These are phyloP conservation scores for Theobroma cacao DNA, from an alignment of 345 rosid genomes.

Conservation along the genomic window DNA sequence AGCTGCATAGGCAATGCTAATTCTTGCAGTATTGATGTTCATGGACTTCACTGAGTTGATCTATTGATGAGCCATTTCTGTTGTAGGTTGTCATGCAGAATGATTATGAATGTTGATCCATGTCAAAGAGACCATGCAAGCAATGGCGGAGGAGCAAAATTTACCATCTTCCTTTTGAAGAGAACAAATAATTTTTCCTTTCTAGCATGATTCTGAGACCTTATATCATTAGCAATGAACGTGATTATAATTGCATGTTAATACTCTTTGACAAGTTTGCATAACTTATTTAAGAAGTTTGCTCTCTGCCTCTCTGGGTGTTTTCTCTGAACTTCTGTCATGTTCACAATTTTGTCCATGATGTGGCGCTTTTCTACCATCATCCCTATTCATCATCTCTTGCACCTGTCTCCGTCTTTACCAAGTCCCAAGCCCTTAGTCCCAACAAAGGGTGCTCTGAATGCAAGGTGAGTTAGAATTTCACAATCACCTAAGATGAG, in stretches of 20 bases:
- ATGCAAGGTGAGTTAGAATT: neutral
- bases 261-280: neutral
- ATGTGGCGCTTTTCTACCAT: neutral
- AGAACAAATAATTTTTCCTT: neutral
- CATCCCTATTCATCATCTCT: neutral
- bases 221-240: neutral
- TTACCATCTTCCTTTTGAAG: neutral
- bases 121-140: neutral
- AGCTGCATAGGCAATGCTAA: neutral
- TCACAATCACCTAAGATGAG: slow-evolving; percentile 9
- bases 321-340: neutral
- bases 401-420: neutral
- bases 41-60: no score
- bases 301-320: neutral
- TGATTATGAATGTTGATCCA: neutral
- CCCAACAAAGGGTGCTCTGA: neutral
- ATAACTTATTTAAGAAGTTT: neutral
- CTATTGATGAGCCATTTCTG: neutral
- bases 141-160: neutral
- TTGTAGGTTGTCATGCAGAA: slow-evolving; percentile 18
- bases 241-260: neutral
- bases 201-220: neutral
- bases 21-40: neutral
- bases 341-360: neutral
- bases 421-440: neutral